Percentiles rank a stretch among this genome's conserved stretches.
phyloP scores from a whole-genome alignment of 2,329 filamentous ascomycete genomes.

The Colletotrichum brevisporum region DNA sequence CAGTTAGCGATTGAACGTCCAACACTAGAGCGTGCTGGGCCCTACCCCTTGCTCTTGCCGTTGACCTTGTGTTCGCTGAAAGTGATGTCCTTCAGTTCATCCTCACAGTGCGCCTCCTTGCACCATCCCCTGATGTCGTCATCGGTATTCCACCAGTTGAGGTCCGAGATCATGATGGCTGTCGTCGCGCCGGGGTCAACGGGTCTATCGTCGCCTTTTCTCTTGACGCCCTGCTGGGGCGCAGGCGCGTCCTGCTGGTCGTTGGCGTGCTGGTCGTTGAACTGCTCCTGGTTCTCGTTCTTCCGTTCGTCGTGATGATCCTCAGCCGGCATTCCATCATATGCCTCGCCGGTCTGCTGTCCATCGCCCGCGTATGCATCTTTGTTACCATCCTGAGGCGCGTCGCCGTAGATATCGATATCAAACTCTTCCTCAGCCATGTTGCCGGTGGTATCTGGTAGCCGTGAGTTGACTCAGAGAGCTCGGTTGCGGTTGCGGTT shows the following conservation, averaged over 20 bases:
- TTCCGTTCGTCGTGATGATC: slow-evolving; percentile 55
- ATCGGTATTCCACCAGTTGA: slow-evolving; percentile 98
- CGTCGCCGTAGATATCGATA: slow-evolving; percentile 80
- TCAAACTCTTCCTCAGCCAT: slow-evolving; percentile 82
- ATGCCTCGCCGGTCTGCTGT: slow-evolving; percentile 45
- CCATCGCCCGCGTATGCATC: slow-evolving; percentile 53
- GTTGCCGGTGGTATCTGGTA: slow-evolving; percentile 45
- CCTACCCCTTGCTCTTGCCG: slow-evolving; percentile 96
- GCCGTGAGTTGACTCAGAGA: slow-evolving; percentile 32
- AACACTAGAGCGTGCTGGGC: not conserved
- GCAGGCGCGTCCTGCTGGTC: slow-evolving; percentile 45
- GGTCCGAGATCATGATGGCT: slow-evolving; percentile 87
- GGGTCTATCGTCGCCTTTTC: slow-evolving; percentile 72
- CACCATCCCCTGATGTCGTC: slow-evolving; percentile 94
- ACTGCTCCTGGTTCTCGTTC: slow-evolving; percentile 51
- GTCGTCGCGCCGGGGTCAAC: slow-evolving; percentile 73
- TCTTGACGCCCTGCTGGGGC: slow-evolving; percentile 70
- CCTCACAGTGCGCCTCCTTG: slow-evolving; percentile 82
- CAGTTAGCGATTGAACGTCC: slow-evolving; percentile 11
- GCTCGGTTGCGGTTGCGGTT: slow-evolving; percentile 32
- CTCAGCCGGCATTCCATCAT: slow-evolving; percentile 45
- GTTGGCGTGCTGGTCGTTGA: slow-evolving; percentile 44
- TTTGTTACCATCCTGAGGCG: slow-evolving; percentile 56
- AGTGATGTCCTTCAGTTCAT: slow-evolving; percentile 90
- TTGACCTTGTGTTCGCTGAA: slow-evolving; percentile 99